Evolutionary conservation across 2,329 filamentous ascomycete species (phyloP).

Genomic region (Trichophyton schoenleinii): DNA sequence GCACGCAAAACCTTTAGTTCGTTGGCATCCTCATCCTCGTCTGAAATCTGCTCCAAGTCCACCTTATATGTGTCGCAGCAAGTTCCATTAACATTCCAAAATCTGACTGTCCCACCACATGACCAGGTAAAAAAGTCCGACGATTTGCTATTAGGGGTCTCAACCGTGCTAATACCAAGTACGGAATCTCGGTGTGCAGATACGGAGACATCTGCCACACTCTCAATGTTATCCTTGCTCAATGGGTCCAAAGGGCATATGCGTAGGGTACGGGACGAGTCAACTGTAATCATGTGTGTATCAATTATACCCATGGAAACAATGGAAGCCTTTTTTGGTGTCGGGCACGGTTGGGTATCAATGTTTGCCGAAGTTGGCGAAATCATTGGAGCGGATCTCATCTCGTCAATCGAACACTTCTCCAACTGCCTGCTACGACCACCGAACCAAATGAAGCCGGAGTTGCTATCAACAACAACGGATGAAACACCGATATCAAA

Average conservation of each 20-base stretch:
- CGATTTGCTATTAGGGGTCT: slow-evolving; percentile 45
- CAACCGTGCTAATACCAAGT: slow-evolving; percentile 58
- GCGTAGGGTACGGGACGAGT: slow-evolving; percentile 62
- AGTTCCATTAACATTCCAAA: slow-evolving; percentile 67
- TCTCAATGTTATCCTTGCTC: slow-evolving; percentile 21
- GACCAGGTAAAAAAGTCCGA: slow-evolving; percentile 87
- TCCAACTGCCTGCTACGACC: slow-evolving; percentile 50
- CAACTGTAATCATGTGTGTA: slow-evolving; percentile 59
- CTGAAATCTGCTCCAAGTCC: slow-evolving; percentile 51
- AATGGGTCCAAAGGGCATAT: slow-evolving; percentile 38
- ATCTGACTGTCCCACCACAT: slow-evolving; percentile 61
- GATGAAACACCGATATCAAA: slow-evolving; percentile 58
- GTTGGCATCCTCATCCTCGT: slow-evolving; percentile 37
- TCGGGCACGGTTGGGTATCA: slow-evolving; percentile 16
- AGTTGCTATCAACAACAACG: slow-evolving; percentile 47
- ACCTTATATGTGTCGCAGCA: slow-evolving; percentile 53
- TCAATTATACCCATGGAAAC: slow-evolving; percentile 57
- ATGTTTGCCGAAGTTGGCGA: slow-evolving; percentile 15
- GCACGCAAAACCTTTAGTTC: slow-evolving; percentile 48
- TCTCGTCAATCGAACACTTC: slow-evolving; percentile 32
- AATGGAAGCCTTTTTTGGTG: slow-evolving; percentile 31
- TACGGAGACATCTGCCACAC: slow-evolving; percentile 27
- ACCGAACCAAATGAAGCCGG: slow-evolving; percentile 52
- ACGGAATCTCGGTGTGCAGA: slow-evolving; percentile 48
- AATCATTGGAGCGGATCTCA: slow-evolving; percentile 22